These are phyloP conservation scores for Neurospora sp. DNA, from an alignment of 2,329 filamentous ascomycete genomes.

Conservation along the genomic window DNA sequence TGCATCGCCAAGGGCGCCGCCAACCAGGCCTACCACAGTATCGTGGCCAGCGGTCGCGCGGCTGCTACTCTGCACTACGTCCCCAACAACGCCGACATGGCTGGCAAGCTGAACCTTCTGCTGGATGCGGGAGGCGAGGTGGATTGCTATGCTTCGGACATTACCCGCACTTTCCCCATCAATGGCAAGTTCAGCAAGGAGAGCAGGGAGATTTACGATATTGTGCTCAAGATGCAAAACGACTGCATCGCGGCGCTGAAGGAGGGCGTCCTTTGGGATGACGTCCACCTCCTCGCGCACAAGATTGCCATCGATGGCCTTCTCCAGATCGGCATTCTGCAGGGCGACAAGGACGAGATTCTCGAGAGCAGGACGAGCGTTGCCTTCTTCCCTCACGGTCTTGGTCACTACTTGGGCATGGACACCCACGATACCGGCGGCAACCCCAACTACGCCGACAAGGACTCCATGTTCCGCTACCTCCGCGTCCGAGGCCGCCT, in stretches of 20 bases:
- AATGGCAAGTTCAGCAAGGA: slow-evolving; percentile 60
- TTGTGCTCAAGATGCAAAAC: slow-evolving; percentile 80
- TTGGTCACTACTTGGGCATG: slow-evolving; percentile 86
- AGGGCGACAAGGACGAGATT: slow-evolving; percentile 59
- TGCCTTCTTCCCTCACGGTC: slow-evolving; percentile 84
- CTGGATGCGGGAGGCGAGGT: slow-evolving; percentile 77
- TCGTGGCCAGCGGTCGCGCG: slow-evolving; percentile 70
- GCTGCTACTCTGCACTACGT: slow-evolving; percentile 85
- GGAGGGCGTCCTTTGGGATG: slow-evolving; percentile 69
- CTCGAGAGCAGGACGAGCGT: slow-evolving; percentile 70
- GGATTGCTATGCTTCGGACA: slow-evolving; percentile 61
- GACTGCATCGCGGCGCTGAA: slow-evolving; percentile 65
- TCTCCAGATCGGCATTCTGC: slow-evolving; percentile 64
- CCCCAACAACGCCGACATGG: slow-evolving; percentile 61
- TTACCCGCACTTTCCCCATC: slow-evolving; percentile 81
- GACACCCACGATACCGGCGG: slow-evolving; percentile 86
- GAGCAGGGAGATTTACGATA: slow-evolving; percentile 65
- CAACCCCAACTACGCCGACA: slow-evolving; percentile 67
- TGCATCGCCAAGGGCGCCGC: slow-evolving; percentile 68
- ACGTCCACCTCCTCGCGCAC: slow-evolving; percentile 72
- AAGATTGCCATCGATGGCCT: slow-evolving; percentile 74
- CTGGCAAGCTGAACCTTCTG: slow-evolving; percentile 67
- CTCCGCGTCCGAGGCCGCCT: slow-evolving; percentile 67
- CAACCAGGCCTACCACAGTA: slow-evolving; percentile 80
- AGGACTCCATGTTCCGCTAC: slow-evolving; percentile 79